Percentiles rank a stretch among this genome's conserved stretches.
Conservation (phyloP, 1,139 yeast species). For the Suhomyces guaymorum region DNA sequence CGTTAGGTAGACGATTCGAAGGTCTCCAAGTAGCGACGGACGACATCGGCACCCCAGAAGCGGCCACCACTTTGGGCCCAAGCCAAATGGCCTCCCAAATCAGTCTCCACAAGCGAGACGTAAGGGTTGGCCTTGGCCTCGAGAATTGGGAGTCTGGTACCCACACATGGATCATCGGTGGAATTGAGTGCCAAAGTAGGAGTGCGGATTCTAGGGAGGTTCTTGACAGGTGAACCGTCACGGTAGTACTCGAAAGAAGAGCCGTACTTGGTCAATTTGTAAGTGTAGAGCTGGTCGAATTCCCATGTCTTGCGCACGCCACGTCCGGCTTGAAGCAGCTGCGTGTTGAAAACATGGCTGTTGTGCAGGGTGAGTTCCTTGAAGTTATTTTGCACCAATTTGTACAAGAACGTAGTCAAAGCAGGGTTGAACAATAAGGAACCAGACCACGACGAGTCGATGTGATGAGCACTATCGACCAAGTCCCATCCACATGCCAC, state of each 20-base stretch:
- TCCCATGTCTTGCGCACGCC: conserved; percentile 46
- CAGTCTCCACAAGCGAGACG: conserved; percentile 40
- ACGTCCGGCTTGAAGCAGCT: conserved; percentile 32
- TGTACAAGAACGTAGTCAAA: conserved; percentile 64
- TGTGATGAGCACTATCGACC: conserved; percentile 45
- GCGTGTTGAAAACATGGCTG: conserved; percentile 29
- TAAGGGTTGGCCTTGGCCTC: conserved; percentile 33
- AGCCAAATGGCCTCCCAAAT: conserved; percentile 65
- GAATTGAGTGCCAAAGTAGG: conserved; percentile 74
- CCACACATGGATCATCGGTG: conserved; percentile 81
- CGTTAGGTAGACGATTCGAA: too few relatives aligned
- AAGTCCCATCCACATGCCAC: conserved; percentile 36
- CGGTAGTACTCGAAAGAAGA: conserved; percentile 73
- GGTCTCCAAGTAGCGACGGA: conserved; percentile 59
- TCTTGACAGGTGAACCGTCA: conserved; percentile 62
- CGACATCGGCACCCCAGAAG: conserved; percentile 73
- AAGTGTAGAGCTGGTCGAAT: conserved; percentile 73
- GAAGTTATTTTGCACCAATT: conserved; percentile 63
- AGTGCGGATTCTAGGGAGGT: conserved; percentile 55
- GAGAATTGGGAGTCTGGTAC: conserved; percentile 40
- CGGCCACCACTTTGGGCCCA: conserved; percentile 57
- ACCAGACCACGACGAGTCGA: conserved; percentile 61
- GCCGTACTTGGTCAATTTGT: conserved; percentile 68
- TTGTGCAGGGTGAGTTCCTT: conserved; percentile 48
- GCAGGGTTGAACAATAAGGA: conserved; percentile 61